Base-by-base conservation (phyloP, 2,329 filamentous ascomycete genomes). In the Trichoderma atrobrunneum region DNA sequence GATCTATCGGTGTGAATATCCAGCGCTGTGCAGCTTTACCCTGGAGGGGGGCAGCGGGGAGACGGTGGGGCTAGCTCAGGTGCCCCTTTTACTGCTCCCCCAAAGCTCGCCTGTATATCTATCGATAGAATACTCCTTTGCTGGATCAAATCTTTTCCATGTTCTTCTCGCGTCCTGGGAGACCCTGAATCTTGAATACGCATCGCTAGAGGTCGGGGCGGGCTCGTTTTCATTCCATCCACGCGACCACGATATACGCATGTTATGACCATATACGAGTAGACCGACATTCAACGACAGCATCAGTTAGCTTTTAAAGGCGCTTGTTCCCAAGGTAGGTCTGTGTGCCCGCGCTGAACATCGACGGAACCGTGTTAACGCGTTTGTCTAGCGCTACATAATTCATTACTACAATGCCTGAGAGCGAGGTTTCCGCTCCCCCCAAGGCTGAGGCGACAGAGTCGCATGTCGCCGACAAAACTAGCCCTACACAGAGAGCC, bases 81-180 rank as follows among this genome's bases (percentile, higher is more conserved):
- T 62, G 65, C 67, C 67, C 67, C 57, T 70, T 70, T 70, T 70
- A 70, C 67, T 51, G 57, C 66, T 70, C 67, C 43, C 67, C 57
- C 39, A 54, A 70, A 70, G 67, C 39, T 70, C 36, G 34, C 48
- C 26, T 68, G 26, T 69, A 66, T 51, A 62, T 60, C 18, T 34
- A 24, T 32, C 30, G 57, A 32, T 61, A 61, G 14, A 51, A 51
- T 32, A 61, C 57, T 48, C 28, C 65, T 32, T 60, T 48, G 65
- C 21, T 43, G 39, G 28, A 12, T 54, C 39, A 54, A 24, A 18
- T 59, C 30, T 54, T 69, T 59, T 36, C 34, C 34, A 36, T 36
- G 34, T 36, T 36, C 21, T 54, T 36, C 56, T 34, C 36, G 26
- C 36, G 30, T 34, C 30, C 65, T 39, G n/a, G 60, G 60, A 70